Evolutionary conservation across 176 grass and related monocot genomes (phyloP), one percentile per base, ranked within the genome.

Genomic region (Tuctoria greenei): DNA sequence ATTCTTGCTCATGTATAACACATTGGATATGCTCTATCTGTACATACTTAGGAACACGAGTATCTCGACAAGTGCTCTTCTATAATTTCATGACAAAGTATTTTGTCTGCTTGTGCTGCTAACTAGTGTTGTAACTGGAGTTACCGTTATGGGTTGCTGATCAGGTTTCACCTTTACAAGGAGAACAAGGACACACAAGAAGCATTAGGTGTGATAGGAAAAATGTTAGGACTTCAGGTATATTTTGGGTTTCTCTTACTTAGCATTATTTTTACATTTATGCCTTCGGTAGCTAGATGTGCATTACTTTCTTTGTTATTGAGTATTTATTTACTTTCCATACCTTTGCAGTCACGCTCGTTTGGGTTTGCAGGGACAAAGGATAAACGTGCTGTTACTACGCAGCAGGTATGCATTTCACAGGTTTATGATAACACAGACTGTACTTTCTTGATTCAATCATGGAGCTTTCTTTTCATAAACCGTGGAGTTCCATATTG

Each of bases 351-450:
- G 95, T 72, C 83, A 86, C 86, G 84, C 0, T 79, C 89, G 75
- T 98, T 98, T 88, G 91, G 91, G 7, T 98, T 94, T 94, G 89
- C 91, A 71, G 95, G 95, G 43, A 98, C 91, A 81, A 98, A 98
- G 79, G 95, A 98, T 90, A 98, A 98, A 56, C 84, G 91, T 54
- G 82, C 95, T 13, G 67, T 94, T 78, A 87, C 95, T 45, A 92
- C 86, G 36, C 91, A 98, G 36, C 88, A 92, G 95, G 95, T 89
- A 78, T 28, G 63, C 77, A 63, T 80, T 77, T 26, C 50, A 49
- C 5, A 18, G 42, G 10, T 73, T 26, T 60, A 72, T 51, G 43
- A 40, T 7, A 40, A 40, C 39, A 6, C 39, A 40, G 8, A 40
- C 8, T 40, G 39, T 40, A 8, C 39, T 40, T 40, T 40, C 39